Conservation (phyloP, 805 yeast species). For the Cyberlindnera xylosilytica region DNA sequence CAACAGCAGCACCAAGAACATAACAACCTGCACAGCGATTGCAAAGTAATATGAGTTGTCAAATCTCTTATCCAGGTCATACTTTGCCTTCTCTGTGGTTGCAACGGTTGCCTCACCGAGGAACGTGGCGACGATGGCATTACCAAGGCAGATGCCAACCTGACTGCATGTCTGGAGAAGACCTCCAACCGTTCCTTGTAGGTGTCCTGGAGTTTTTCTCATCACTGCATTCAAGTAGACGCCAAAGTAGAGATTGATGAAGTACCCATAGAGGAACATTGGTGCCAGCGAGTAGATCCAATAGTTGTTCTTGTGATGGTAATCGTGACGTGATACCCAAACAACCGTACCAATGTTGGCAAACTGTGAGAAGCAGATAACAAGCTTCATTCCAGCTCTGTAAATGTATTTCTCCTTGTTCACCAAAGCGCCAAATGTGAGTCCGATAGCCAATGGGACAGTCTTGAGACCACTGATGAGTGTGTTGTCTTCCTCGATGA, state of each 20-base stretch:
- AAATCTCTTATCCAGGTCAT: no score
- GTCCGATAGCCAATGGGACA: conserved; percentile 32
- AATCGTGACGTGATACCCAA: conserved; percentile 20
- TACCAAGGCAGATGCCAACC: conserved; percentile 30
- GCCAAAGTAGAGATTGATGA: conserved; percentile 32
- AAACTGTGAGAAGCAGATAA: conserved; percentile 3
- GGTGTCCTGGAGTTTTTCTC: conserved; percentile 32
- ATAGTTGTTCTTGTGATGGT: conserved; percentile 16
- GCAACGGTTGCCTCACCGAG: conserved; percentile 18
- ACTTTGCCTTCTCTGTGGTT: no score
- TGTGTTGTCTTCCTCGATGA: conserved; percentile 28
- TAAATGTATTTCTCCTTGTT: conserved; percentile 21
- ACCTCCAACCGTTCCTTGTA: conserved; percentile 30
- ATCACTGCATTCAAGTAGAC: conserved; percentile 31
- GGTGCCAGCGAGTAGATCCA: conserved; percentile 30
- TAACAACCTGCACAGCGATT: no score
- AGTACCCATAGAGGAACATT: conserved; percentile 25
- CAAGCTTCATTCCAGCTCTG: conserved; percentile 25
- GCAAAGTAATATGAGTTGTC: no score
- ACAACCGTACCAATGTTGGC: neutral
- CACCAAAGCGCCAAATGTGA: conserved; percentile 27
- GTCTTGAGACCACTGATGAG: conserved; percentile 35
- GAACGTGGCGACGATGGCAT: conserved; percentile 27
- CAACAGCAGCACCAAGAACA: no score
- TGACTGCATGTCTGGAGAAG: conserved; percentile 32